Evolutionary conservation across 2,329 filamentous ascomycete species (phyloP).

Genomic region (Phyllosticta paracitricarpa): DNA sequence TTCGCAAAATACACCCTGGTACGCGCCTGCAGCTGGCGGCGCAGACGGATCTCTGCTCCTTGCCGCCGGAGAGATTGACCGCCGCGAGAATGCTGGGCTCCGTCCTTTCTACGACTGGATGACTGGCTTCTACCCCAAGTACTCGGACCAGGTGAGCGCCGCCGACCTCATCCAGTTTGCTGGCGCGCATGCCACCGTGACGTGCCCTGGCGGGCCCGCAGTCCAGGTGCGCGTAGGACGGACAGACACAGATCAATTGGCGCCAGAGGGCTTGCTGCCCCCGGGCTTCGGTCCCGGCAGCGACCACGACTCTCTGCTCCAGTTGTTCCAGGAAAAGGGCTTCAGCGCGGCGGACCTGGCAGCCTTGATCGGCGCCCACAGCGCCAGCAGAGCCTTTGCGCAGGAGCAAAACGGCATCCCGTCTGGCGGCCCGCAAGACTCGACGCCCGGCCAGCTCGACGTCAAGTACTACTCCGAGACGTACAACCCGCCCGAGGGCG

Average conservation of each 20-base stretch:
- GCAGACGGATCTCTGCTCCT: slow-evolving; percentile 34
- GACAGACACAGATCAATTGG: slow-evolving; percentile 31
- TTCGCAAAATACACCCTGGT: background rate
- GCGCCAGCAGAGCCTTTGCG: slow-evolving; percentile 26
- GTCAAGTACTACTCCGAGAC: slow-evolving; percentile 37
- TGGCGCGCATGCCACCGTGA: slow-evolving; percentile 36
- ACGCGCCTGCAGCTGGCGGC: slow-evolving; percentile 19
- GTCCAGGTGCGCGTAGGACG: slow-evolving; percentile 43
- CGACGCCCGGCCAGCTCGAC: slow-evolving; percentile 42
- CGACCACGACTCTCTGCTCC: slow-evolving; percentile 33
- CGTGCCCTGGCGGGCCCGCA: slow-evolving; percentile 43
- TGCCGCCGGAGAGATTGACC: slow-evolving; percentile 23
- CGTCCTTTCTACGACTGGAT: slow-evolving; percentile 26
- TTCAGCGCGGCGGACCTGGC: slow-evolving; percentile 42
- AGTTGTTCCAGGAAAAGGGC: slow-evolving; percentile 42
- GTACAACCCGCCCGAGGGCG: slow-evolving; percentile 1
- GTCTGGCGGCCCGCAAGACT: slow-evolving; percentile 35
- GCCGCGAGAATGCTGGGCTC: slow-evolving; percentile 36
- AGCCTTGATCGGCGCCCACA: slow-evolving; percentile 47
- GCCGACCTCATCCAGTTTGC: slow-evolving; percentile 48
- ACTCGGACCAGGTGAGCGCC: slow-evolving; percentile 36
- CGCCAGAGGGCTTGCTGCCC: slow-evolving; percentile 38
- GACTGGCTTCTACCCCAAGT: slow-evolving; percentile 27
- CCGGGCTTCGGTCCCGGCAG: slow-evolving; percentile 22
- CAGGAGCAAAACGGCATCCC: slow-evolving; percentile 36